Evolutionary conservation across 495 filamentous ascomycete species (phyloP).

Genomic region (Melanomma pulvis-pyrius): DNA sequence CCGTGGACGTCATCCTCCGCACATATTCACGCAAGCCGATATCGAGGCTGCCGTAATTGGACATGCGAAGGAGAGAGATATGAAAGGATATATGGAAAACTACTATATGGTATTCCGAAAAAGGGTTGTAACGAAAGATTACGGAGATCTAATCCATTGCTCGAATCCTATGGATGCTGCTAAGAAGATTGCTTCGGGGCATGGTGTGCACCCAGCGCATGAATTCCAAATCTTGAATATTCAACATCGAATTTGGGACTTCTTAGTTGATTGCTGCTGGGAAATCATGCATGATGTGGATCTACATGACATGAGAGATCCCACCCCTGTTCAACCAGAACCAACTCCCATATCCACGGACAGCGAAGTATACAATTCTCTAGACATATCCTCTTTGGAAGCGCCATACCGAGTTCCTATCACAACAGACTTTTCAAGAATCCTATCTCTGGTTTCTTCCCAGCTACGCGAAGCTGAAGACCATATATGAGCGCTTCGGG

Average conservation of each 20-base stretch:
- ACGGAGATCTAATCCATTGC: not conserved
- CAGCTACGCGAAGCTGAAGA: slow-evolving; percentile 49
- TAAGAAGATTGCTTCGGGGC: not conserved
- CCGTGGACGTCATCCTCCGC: not conserved
- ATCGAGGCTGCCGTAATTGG: not conserved
- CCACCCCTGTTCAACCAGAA: not conserved
- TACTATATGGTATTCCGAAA: not conserved
- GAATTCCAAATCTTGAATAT: not conserved
- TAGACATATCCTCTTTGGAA: not conserved
- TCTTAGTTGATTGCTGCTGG: not conserved
- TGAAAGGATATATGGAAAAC: not conserved
- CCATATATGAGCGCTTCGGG: slow-evolving; percentile 57
- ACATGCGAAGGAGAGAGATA: not conserved
- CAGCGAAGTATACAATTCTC: not conserved
- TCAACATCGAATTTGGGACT: not conserved
- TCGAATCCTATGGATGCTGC: not conserved
- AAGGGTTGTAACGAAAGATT: not conserved
- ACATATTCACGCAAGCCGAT: not conserved
- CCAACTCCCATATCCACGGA: not conserved
- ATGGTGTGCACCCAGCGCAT: not conserved
- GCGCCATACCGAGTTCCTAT: not conserved
- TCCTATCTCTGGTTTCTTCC: slow-evolving; percentile 49
- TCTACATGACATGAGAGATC: not conserved
- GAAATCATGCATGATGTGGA: not conserved
- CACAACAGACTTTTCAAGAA: slow-evolving; percentile 33